Percentiles rank a stretch among this genome's conserved stretches.
phyloP scores from a whole-genome alignment of 306 rosid species.

The Cicer yamashitae region DNA sequence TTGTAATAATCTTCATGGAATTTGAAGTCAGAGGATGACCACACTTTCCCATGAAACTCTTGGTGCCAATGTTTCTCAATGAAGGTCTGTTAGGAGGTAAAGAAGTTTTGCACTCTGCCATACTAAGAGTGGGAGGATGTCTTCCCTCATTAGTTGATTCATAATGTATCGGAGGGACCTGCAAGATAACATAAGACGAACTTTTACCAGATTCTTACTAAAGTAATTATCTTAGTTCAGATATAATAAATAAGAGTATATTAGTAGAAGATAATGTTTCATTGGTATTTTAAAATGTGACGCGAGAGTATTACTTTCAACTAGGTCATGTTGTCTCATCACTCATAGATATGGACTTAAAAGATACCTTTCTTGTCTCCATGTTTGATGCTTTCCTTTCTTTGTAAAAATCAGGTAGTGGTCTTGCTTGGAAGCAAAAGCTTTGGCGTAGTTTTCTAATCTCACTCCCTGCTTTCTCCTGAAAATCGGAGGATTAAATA shows the following conservation, averaged over 20 bases:
- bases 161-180: constrained; percentile 57
- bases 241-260: too few species aligned
- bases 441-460: constrained; percentile 72
- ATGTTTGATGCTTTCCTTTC: constrained; percentile 63
- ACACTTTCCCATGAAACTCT: constrained; percentile 52
- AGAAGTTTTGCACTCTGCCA: constrained; percentile 49
- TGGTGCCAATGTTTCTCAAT: constrained; percentile 55
- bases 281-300: too few species aligned
- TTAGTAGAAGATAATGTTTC: too few species aligned
- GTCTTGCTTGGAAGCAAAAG: constrained; percentile 95
- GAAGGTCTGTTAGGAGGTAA: constrained; percentile 53
- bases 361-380: constrained; percentile 56
- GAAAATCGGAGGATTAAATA: constrained; percentile 40
- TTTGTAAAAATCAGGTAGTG: constrained; percentile 84
- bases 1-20: constrained; percentile 43
- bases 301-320: too few species aligned
- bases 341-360: background rate
- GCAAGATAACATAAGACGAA: constrained; percentile 14
- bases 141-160: constrained; percentile 58
- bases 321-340: too few species aligned
- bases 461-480: constrained; percentile 82
- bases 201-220: background rate
- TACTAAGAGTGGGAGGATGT: constrained; percentile 44
- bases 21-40: constrained; percentile 55
- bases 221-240: too few species aligned